A percentile compares a stretch with the other conserved stretches of the same genome.
Evolutionary conservation across 1,284 basidiomycete genomes (phyloP).

Genomic region (Apiotrichum gamsii): DNA sequence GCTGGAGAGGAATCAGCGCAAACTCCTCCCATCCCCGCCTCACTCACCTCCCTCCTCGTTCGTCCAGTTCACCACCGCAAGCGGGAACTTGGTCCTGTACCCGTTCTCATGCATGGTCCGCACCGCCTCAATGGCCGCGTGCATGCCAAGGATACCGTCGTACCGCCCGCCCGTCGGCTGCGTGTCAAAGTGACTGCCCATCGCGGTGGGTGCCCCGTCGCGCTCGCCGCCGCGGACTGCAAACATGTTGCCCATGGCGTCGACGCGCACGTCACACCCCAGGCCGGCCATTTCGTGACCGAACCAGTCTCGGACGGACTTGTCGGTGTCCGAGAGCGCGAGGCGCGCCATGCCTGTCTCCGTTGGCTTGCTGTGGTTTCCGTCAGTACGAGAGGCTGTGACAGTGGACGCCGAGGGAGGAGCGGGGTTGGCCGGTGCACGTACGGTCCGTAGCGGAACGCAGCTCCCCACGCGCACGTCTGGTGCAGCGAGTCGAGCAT

Average conservation of each 20-base stretch:
- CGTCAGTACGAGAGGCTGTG: too few species aligned
- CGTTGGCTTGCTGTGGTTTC: conserved; percentile 4
- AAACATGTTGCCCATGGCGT: conserved; percentile 42
- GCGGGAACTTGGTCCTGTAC: conserved; percentile 13
- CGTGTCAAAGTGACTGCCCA: conserved; percentile 33
- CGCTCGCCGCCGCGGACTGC: conserved; percentile 24
- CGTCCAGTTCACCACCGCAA: conserved; percentile 27
- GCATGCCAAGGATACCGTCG: conserved; percentile 33
- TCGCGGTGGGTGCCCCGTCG: conserved; percentile 23
- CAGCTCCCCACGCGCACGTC: conserved; percentile 26
- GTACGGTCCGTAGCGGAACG: conserved; percentile 2
- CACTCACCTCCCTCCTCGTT: conserved; percentile 7
- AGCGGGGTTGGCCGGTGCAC: not conserved
- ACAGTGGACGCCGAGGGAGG: not conserved
- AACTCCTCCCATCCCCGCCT: not conserved
- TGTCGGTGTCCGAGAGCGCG: conserved; percentile 34
- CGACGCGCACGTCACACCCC: conserved; percentile 32
- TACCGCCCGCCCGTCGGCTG: conserved; percentile 32
- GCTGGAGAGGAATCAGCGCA: not conserved
- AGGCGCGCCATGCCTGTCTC: conserved; percentile 22
- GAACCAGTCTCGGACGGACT: conserved; percentile 34
- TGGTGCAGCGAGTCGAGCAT: conserved; percentile 29
- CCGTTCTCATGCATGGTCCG: conserved; percentile 14
- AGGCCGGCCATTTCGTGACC: conserved; percentile 26
- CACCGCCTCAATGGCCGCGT: conserved; percentile 24